Evolutionary conservation across 1,139 yeast species (phyloP).

Genomic region (Protomyces inundatus): DNA sequence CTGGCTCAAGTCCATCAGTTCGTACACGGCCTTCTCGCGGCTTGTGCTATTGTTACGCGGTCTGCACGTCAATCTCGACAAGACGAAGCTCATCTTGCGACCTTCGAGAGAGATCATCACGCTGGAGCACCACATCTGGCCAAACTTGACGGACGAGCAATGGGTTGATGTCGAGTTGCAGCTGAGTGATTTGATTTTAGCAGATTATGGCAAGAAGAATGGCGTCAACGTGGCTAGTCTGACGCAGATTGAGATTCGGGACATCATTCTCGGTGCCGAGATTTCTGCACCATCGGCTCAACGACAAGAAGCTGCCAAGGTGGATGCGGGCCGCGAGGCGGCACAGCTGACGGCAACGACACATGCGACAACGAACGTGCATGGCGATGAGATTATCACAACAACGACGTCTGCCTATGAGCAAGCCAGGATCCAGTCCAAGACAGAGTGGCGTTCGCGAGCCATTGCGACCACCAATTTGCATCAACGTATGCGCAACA

Average conservation of each 20-base stretch:
- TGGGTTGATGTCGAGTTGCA: conserved; percentile 89
- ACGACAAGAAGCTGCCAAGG: conserved; percentile 72
- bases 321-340: conserved; percentile 52
- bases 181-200: conserved; percentile 77
- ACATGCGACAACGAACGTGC: conserved; percentile 80
- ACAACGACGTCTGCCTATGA: conserved; percentile 89
- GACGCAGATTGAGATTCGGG: conserved; percentile 90
- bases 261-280: conserved; percentile 89
- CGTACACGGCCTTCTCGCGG: conserved; percentile 92
- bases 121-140: conserved; percentile 87
- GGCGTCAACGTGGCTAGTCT: conserved; percentile 79
- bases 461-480: conserved; percentile 75
- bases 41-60: conserved; percentile 75
- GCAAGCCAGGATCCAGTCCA: conserved; percentile 74
- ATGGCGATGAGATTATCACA: conserved; percentile 92
- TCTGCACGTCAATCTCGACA: conserved; percentile 68
- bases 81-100: conserved; percentile 66
- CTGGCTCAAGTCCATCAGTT: conserved; percentile 77
- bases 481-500: conserved; percentile 68
- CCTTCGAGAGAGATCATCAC: conserved; percentile 69
- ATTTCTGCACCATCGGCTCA: conserved; percentile 82
- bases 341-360: conserved; percentile 67
- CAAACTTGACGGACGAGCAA: conserved; percentile 75
- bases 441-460: conserved; percentile 85
- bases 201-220: conserved; percentile 79